phyloP scores from a whole-genome alignment of 257 asterid species.

The Solanum paucissectum region DNA sequence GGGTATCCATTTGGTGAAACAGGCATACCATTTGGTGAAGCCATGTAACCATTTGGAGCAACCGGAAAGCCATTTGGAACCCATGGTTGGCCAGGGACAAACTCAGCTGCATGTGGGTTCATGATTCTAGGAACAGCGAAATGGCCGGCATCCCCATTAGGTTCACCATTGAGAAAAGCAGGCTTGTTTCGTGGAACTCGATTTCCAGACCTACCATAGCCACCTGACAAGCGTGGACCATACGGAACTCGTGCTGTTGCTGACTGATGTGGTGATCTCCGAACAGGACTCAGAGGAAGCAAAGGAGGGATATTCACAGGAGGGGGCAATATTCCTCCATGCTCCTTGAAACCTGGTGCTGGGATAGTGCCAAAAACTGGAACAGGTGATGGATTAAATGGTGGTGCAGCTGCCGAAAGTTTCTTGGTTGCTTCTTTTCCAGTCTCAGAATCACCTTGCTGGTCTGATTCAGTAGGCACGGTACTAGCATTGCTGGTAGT shows the following conservation, averaged over 20 bases:
- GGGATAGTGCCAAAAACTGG: constrained; percentile 53
- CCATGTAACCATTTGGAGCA: constrained; percentile 50
- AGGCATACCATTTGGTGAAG: constrained; percentile 34
- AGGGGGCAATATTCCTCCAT: constrained; percentile 68
- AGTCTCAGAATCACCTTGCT: constrained; percentile 34
- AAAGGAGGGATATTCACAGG: constrained; percentile 52
- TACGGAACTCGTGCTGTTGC: constrained; percentile 65
- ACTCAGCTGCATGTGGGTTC: constrained; percentile 82
- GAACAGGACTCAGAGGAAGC: constrained; percentile 45
- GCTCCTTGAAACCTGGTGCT: constrained; percentile 45
- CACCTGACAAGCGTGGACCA: constrained; percentile 79
- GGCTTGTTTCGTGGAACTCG: constrained; percentile 56
- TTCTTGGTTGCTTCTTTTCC: constrained; percentile 58
- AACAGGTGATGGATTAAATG: constrained; percentile 51
- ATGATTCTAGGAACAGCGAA: constrained; percentile 38
- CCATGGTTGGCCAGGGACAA: constrained; percentile 72
- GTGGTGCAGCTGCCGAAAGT: constrained; percentile 83
- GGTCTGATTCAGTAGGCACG: constrained; percentile 29
- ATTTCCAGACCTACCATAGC: constrained; percentile 50
- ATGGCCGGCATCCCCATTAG: constrained; percentile 42
- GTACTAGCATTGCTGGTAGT: constrained; percentile 8
- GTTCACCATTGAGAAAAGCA: constrained; percentile 39
- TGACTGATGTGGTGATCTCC: constrained; percentile 77
- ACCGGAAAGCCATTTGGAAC: constrained; percentile 50
- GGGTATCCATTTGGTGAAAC: constrained; percentile 20